Percentiles rank a stretch among this genome's conserved stretches.
These are phyloP conservation scores for Leucogyrophana mollusca DNA, from an alignment of 768 basidiomycete genomes.

Conservation along the genomic window DNA sequence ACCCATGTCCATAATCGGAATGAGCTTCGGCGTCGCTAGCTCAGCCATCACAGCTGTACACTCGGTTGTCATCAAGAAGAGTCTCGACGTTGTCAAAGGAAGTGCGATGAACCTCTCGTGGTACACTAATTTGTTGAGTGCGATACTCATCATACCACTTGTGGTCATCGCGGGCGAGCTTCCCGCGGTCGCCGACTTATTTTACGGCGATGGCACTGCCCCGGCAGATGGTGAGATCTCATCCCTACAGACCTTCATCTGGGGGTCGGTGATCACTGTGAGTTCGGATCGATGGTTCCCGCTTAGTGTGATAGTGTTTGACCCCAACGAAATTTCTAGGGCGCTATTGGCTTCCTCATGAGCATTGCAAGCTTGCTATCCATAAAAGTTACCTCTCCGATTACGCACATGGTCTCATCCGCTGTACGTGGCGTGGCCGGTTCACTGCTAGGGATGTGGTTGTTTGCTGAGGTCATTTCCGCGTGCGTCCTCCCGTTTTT, in stretches of 20 bases:
- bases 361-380: conserved; percentile 90
- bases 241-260: conserved; percentile 63
- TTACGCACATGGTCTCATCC: conserved; percentile 96
- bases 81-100: conserved; percentile 74
- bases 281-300: conserved; percentile 20
- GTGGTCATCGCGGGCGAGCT: conserved; percentile 77
- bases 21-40: conserved; percentile 79
- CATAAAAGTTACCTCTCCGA: conserved; percentile 96
- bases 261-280: conserved; percentile 79
- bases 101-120: conserved; percentile 85
- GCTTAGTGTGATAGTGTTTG: not conserved
- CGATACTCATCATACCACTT: conserved; percentile 69
- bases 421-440: conserved; percentile 93
- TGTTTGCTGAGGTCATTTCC: conserved; percentile 82
- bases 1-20: conserved; percentile 56
- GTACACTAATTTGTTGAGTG: conserved; percentile 87
- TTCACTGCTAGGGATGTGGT: conserved; percentile 77
- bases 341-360: conserved; percentile 89
- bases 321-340: conserved; percentile 41
- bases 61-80: conserved; percentile 92
- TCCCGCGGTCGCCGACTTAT: conserved; percentile 56
- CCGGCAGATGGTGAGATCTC: conserved; percentile 39
- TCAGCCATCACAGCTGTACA: conserved; percentile 88
- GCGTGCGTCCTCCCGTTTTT: conserved; percentile 44
- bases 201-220: conserved; percentile 47